These are phyloP conservation scores for Blepharisma japonicum DNA, from an alignment of 73 alveolate genomes.

Conservation along the genomic window DNA sequence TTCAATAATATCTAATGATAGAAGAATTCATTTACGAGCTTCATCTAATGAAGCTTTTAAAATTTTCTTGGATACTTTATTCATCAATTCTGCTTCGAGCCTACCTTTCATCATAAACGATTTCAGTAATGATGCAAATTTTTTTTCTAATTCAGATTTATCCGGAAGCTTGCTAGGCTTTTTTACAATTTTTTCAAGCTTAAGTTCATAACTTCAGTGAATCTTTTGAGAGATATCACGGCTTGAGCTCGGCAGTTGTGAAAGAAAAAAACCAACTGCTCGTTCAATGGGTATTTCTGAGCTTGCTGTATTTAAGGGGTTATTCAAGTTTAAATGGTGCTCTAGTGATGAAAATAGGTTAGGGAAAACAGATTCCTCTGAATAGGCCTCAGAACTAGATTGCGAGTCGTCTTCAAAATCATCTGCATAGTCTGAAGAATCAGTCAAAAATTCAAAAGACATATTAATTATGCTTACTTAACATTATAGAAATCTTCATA, in stretches of 20 bases:
- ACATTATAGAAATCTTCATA: no score
- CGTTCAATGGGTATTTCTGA: neutral
- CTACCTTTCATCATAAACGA: neutral
- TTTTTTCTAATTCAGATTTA: neutral
- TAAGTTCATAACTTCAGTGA: neutral
- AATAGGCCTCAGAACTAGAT: neutral
- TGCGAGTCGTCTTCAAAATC: constrained; percentile 1
- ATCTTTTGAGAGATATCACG: neutral
- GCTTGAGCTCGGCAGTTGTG: neutral
- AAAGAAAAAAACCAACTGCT: constrained; percentile 18
- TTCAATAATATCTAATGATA: neutral
- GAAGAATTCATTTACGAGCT: no score
- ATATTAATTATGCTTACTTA: no score
- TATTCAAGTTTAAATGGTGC: neutral
- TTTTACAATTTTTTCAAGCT: neutral
- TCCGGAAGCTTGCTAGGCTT: neutral
- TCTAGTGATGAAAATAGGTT: neutral
- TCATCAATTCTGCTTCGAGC: constrained; percentile 8
- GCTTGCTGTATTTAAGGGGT: neutral
- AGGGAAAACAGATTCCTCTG: constrained; percentile 9
- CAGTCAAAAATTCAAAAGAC: neutral
- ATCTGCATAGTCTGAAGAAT: constrained; percentile 14
- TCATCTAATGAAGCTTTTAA: neutral
- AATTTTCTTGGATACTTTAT: neutral
- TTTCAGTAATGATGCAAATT: constrained; percentile 6